Base-by-base conservation (phyloP, 768 basidiomycete genomes). In the Gelatoporia subvermispora region DNA sequence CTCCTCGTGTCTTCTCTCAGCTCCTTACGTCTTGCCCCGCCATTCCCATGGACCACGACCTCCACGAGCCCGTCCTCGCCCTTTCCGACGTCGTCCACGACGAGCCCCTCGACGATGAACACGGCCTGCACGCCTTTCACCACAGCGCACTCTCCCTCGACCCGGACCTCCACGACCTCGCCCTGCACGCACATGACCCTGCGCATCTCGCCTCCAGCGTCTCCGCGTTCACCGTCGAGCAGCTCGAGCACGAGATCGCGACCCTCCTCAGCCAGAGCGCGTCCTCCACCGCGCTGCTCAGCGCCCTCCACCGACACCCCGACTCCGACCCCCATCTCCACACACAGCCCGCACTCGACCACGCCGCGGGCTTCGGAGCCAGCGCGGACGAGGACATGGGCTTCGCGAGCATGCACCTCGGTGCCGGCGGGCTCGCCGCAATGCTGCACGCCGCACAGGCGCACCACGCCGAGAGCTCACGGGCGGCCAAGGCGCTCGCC, bases 61-160 rank as follows among this genome's bases (percentile, higher is more conserved):
- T 83, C 62, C 68, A 60, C 40, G 72, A 66, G 31, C 78, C 78
- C 52, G 77, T 80, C 54, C 77, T 90, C 53, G 78, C 81, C 61
- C 79, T 90, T 57, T 89, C 88, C 40, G 88, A 90, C 68, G 88
- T 90, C 66, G 85, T 90, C 39, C 85, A 88, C 65, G 87, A 89
- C 63, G 84, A 87, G 48, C 75, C 83, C 24, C 75, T 87, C 20
- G 79, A 75, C 63, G 78, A 84, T 57, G 79, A 82, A 54, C 67
- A 70, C 40, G 69, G 70, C 45, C 63, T 53, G n/a, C 51, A 40
- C 47, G 45, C 36, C 55, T 35, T 59, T 54, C 23, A 55, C 49
- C 23, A 47, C 53, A n/a, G 57, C 55, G 31, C 49, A 54, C 18
- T 52, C 53, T 4, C 56, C 47, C 21, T 59, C 18, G 10, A 31